A percentile compares a stretch with the other conserved stretches of the same genome.
Evolutionary conservation across 345 rosid genomes (phyloP).

Genomic region (Sisymbrium irio): DNA sequence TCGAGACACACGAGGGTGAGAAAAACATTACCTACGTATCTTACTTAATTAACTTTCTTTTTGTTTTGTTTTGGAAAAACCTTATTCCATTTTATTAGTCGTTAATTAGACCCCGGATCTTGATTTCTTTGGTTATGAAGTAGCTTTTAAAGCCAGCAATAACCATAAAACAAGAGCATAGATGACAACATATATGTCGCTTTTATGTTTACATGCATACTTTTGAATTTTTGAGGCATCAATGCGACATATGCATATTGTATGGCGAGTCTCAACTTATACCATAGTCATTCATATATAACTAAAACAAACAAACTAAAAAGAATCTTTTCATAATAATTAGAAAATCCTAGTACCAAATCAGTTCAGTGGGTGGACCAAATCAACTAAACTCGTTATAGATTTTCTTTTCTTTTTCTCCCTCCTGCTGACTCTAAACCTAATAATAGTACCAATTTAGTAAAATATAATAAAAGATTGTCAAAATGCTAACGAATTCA

Average conservation of each 20-base stretch:
- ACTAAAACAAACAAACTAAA: not conserved
- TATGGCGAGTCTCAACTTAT: conserved; percentile 2
- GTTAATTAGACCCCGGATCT: not conserved
- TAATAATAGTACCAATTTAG: conserved; percentile 6
- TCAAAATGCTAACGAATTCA: conserved; percentile 30
- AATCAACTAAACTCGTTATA: conserved; percentile 32
- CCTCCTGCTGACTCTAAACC: conserved; percentile 31
- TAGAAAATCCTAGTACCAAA: conserved; percentile 26
- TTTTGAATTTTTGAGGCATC: not conserved
- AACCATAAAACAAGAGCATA: not conserved
- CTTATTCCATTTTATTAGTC: not conserved
- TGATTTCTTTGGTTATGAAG: not conserved
- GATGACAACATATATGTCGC: not conserved
- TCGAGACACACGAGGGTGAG: not conserved
- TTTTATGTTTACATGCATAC: not conserved
- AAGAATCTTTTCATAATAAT: not conserved
- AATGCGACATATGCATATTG: not conserved
- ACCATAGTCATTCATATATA: not conserved
- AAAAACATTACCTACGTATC: not conserved
- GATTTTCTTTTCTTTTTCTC: not conserved
- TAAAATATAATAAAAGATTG: not conserved
- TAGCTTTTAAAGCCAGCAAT: not conserved
- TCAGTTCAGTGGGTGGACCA: conserved; percentile 38
- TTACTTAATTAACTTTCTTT: not conserved
- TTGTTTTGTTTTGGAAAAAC: too few relatives aligned